These are phyloP conservation scores for Phytophthora pisi DNA, from an alignment of 352 stramenopile genomes.

Conservation along the genomic window DNA sequence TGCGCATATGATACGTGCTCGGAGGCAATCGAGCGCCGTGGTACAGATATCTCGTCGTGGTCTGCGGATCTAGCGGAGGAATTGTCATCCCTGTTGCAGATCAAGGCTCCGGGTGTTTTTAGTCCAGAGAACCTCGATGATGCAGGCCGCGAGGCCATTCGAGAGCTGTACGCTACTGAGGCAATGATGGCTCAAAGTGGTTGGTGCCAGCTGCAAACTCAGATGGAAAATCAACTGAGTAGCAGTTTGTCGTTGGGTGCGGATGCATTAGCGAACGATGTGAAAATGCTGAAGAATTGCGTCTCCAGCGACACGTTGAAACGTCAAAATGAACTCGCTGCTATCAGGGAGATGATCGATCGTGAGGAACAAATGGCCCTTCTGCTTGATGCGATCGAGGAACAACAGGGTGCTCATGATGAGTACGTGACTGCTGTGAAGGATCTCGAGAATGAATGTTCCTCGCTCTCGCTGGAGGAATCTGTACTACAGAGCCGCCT, in stretches of 20 bases:
- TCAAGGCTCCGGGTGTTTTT: constrained; percentile 55
- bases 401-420: constrained; percentile 68
- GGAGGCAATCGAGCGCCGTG: constrained; percentile 51
- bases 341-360: constrained; percentile 73
- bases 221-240: constrained; percentile 60
- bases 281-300: constrained; percentile 45
- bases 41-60: constrained; percentile 59
- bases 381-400: constrained; percentile 79
- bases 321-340: constrained; percentile 55
- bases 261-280: constrained; percentile 50
- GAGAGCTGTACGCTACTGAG: constrained; percentile 54
- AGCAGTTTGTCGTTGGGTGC: constrained; percentile 44
- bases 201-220: constrained; percentile 62
- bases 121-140: constrained; percentile 41
- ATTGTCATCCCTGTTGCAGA: constrained; percentile 49
- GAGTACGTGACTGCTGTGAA: constrained; percentile 68
- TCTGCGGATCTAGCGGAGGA: constrained; percentile 48
- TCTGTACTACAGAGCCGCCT: constrained; percentile 68
- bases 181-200: constrained; percentile 56
- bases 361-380: constrained; percentile 72
- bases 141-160: constrained; percentile 43
- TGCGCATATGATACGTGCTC: constrained; percentile 45
- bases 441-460: constrained; percentile 61
- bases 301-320: constrained; percentile 45
- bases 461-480: constrained; percentile 66